Conservation (phyloP, 2,329 filamentous ascomycete species). For the Malbranchea zuffiana region DNA sequence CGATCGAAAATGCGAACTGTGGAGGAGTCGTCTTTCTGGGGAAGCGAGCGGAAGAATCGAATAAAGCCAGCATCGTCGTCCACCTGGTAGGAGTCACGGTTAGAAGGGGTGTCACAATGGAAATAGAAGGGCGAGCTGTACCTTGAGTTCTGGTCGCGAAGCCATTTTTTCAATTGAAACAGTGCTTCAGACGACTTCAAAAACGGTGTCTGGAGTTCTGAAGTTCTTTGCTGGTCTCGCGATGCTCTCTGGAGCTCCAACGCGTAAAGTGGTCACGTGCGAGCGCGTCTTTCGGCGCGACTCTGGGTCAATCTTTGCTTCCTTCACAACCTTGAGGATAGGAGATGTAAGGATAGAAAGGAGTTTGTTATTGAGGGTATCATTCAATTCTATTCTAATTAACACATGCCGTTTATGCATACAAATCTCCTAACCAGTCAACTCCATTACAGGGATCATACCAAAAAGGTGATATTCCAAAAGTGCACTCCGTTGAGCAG, state of each 20-base stretch:
- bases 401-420: too few relatives aligned
- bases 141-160: slow-evolving; percentile 13
- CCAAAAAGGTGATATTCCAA: background rate
- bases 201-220: background rate
- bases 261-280: slow-evolving; percentile 13
- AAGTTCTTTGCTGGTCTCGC: too few relatives aligned
- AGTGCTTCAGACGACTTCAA: background rate
- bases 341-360: too few relatives aligned
- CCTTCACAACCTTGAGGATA: too few relatives aligned
- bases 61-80: slow-evolving; percentile 97
- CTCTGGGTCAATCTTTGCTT: too few relatives aligned
- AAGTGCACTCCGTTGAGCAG: background rate
- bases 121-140: slow-evolving; percentile 1
- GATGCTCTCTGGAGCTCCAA: slow-evolving; percentile 1
- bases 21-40: slow-evolving; percentile 48
- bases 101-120: slow-evolving; percentile 7
- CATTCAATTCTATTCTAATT: too few relatives aligned
- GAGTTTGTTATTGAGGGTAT: too few relatives aligned
- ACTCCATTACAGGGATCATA: too few relatives aligned
- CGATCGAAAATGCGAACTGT: slow-evolving; percentile 88
- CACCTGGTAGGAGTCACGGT: slow-evolving; percentile 48
- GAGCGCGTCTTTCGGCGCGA: too few relatives aligned
- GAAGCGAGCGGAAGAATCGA: slow-evolving; percentile 83
- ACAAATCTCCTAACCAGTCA: too few relatives aligned
- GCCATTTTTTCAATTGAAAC: slow-evolving; percentile 5